These are phyloP conservation scores for Tilletia indica DNA, from an alignment of 1,284 basidiomycete species.

Conservation along the genomic window DNA sequence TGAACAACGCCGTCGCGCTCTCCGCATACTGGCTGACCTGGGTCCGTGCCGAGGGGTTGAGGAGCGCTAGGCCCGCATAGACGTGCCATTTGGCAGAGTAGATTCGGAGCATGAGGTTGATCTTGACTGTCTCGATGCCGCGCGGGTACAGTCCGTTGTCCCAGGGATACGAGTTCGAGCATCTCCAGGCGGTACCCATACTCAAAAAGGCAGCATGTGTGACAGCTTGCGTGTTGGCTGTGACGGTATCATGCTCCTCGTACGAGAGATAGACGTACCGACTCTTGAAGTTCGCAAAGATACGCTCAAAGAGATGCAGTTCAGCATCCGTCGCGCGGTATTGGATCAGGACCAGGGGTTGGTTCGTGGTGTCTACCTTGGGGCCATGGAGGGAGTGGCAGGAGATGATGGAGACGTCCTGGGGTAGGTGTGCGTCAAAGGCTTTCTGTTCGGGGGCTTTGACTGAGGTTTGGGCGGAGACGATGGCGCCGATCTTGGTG, in stretches of 20 bases:
- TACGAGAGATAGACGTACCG: conserved; percentile 88
- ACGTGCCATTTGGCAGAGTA: conserved; percentile 99
- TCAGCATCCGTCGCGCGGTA: conserved; percentile 77
- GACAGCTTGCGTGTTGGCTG: conserved; percentile 96
- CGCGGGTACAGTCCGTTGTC: conserved; percentile 87
- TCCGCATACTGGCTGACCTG: conserved; percentile 86
- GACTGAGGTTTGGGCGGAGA: conserved; percentile 92
- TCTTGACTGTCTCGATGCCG: conserved; percentile 98
- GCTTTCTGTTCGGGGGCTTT: conserved; percentile 89
- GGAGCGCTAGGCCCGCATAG: conserved; percentile 92
- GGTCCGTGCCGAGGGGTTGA: conserved; percentile 84
- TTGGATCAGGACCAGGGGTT: conserved; percentile 87
- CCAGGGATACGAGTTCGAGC: conserved; percentile 82
- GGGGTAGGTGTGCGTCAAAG: conserved; percentile 83
- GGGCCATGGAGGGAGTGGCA: conserved; percentile 95
- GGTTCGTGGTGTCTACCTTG: conserved; percentile 81
- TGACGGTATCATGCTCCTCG: conserved; percentile 92
- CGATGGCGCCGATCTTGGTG: conserved; percentile 86
- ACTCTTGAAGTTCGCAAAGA: conserved; percentile 76
- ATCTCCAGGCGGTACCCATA: conserved; percentile 96
- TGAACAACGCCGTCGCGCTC: conserved; percentile 84
- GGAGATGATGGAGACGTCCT: conserved; percentile 83
- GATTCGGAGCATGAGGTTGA: conserved; percentile 85
- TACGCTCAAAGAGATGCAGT: conserved; percentile 74
- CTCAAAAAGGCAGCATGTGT: conserved; percentile 97